Conservation (phyloP, 768 basidiomycete genomes). For the Lactarius akahatsu region DNA sequence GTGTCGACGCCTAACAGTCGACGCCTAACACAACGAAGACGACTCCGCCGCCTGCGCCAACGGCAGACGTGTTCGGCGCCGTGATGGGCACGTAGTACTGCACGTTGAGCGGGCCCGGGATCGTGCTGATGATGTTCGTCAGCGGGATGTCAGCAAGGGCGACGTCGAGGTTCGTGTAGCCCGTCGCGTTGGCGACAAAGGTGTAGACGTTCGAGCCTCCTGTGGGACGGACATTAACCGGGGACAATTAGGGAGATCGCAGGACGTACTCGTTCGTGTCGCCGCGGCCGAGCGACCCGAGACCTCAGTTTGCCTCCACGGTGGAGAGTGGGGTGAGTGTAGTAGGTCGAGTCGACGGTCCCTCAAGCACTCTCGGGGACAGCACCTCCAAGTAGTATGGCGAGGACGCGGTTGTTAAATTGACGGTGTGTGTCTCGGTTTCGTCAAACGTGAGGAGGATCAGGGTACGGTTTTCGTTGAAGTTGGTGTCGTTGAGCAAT, state of each 20-base stretch:
- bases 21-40: slow-evolving; percentile 32
- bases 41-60: too few species aligned
- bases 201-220: slow-evolving; percentile 49
- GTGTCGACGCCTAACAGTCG: slow-evolving; percentile 38
- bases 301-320: slow-evolving; percentile 28
- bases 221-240: slow-evolving; percentile 3
- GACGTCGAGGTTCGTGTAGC: slow-evolving; percentile 44
- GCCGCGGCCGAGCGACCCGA: slow-evolving; percentile 57
- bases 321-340: slow-evolving; percentile 59
- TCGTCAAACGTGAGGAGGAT: slow-evolving; percentile 67
- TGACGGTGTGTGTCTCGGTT: slow-evolving; percentile 40
- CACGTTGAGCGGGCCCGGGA: too few species aligned
- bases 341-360: slow-evolving; percentile 52
- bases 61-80: too few species aligned
- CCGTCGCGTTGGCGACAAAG: slow-evolving; percentile 48
- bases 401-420: slow-evolving; percentile 52
- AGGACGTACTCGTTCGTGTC: slow-evolving; percentile 49
- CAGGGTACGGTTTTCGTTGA: slow-evolving; percentile 59
- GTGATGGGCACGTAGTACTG: too few species aligned
- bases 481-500: slow-evolving; percentile 47
- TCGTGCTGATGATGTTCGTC: slow-evolving; percentile 43
- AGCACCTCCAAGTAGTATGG: slow-evolving; percentile 44
- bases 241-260: neutral
- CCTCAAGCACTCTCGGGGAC: slow-evolving; percentile 44
- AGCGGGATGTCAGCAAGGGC: slow-evolving; percentile 34